Base-by-base conservation (phyloP, 495 filamentous ascomycete genomes). In the Penicillium psychrofluorescens region DNA sequence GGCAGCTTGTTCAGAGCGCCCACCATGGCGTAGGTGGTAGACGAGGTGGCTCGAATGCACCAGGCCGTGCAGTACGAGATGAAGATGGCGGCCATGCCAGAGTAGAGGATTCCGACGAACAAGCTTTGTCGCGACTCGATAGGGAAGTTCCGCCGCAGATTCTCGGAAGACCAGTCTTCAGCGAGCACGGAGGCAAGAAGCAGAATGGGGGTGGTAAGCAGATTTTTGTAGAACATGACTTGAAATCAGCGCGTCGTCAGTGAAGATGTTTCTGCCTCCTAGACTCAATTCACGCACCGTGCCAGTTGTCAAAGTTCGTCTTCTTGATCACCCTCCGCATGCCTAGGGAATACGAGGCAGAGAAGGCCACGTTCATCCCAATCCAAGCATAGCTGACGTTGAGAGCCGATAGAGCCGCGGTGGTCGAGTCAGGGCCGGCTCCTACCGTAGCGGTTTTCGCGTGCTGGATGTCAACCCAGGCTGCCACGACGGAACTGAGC, bases 171-270 rank as follows among this genome's bases (percentile, higher is more conserved):
- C 92, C 92, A 99, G 70, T 96, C 83, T 61, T 99, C 92, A 46
- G 86, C 72, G 47, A 95, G 55, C 41, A 95, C 68, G 27, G 92
- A 90, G 68, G 80, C 81, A 50, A 87, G 66, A 40, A 96, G 61
- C 29, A 99, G 80, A 51, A 97, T 84, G 41, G 92, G 92, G 48
- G 97, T 95, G 14, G 89, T 95, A 46, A 99, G 81, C 35, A 99
- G 79, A 66, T 99, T 99, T 80, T 99, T 99, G 75, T 99, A 99
- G 70, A 91, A 99, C 92, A 98, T 98, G 52, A 90, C 91, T 97
- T 51, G 22, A 31, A 14, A 39, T 28, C 9, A 35, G 13, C 12
- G 38, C 11, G 55, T 72, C 56, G 75, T 68, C 47, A 51, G 38
- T 31, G 22, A 44, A 12, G 12, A 13, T 14, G 15, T 38, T 36